phyloP scores from a whole-genome alignment of 1,284 basidiomycete species.

The Ceratobasidium sp. region DNA sequence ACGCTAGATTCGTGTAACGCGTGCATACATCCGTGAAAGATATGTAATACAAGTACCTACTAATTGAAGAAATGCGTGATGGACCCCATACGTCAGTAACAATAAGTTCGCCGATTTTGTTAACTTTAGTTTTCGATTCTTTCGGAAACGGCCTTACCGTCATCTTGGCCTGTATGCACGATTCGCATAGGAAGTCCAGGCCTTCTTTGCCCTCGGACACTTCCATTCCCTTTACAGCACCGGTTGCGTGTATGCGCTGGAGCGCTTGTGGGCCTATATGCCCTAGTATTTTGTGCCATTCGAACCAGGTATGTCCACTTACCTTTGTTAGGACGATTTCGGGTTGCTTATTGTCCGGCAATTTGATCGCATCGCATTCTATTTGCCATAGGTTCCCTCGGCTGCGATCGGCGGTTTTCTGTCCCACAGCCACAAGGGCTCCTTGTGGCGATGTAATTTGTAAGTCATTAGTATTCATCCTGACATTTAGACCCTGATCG shows the following conservation, averaged over 20 bases:
- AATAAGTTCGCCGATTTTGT: no score
- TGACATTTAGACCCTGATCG: not conserved
- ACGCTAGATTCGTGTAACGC: no score
- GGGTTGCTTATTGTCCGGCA: not conserved
- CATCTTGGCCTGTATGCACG: no score
- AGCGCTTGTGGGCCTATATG: not conserved
- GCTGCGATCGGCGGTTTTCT: not conserved
- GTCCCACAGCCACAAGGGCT: not conserved
- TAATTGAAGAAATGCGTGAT: no score
- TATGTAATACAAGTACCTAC: no score
- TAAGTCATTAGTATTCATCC: not conserved
- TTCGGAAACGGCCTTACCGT: no score
- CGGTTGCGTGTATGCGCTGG: not conserved
- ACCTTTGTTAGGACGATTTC: not conserved
- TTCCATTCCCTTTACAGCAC: conserved; percentile 2
- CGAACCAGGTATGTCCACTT: not conserved
- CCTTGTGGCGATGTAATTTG: not conserved
- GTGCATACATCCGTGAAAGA: no score
- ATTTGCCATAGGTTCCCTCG: conserved; percentile 12
- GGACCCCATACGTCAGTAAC: no score
- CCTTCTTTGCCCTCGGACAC: no score
- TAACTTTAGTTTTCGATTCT: no score
- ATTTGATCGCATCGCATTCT: not conserved
- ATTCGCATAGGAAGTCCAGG: no score
- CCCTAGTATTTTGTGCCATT: conserved; percentile 2